Evolutionary conservation across 192 early-diverging fungal species (phyloP), one percentile per base, ranked within the genome.

Genomic region (Chytriomyces confervae): DNA sequence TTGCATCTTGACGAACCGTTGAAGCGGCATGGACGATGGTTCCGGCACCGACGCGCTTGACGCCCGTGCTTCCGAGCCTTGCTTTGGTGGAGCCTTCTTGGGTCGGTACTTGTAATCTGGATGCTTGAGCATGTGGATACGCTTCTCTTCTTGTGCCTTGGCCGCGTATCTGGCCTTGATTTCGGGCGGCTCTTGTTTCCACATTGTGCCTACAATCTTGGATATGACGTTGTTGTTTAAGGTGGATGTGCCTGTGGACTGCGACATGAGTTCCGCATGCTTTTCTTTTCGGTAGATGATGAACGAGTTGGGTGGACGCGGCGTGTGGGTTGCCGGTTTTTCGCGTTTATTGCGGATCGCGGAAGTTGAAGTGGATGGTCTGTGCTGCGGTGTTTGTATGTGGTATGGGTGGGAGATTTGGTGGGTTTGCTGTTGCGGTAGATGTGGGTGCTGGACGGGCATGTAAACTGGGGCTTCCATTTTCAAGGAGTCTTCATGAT

Each of bases 31-130:
- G 0, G 36, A 36, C 36, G 36, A 36, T 36, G 36, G 36, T 1
- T 36, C 36, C 36, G 36, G 36, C 2, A 36, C 36, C 36, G 36
- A 36, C 36, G 36, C 36, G 36, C 36, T 36, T 2, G 36, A 36
- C 36, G 36, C 36, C 0, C 36, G 36, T 36, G 36, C 36, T 66
- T 18, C 47, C 61, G 20, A 36, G 5, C 53, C 53, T 57, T 80
- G 53, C 72, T 86, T 86, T 50, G 66, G 47, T 8, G 79, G 79
- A 62, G 70, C 73, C 66, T 89, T 89, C 36, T 85, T 77, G 43
- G 89, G 89, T 24, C 80, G 65, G 73, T 90, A 90, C 80, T 88
- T 90, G 84, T 90, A 90, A 73, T 87, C 89, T 27, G 89, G 89
- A 72, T 88, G 82, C 60, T 79, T 81, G 36, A 86, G 61, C 80